Percentiles rank a stretch among this genome's conserved stretches.
These are phyloP conservation scores for Diaporthe aspalathi DNA, from an alignment of 2,329 filamentous ascomycete species.

Conservation along the genomic window DNA sequence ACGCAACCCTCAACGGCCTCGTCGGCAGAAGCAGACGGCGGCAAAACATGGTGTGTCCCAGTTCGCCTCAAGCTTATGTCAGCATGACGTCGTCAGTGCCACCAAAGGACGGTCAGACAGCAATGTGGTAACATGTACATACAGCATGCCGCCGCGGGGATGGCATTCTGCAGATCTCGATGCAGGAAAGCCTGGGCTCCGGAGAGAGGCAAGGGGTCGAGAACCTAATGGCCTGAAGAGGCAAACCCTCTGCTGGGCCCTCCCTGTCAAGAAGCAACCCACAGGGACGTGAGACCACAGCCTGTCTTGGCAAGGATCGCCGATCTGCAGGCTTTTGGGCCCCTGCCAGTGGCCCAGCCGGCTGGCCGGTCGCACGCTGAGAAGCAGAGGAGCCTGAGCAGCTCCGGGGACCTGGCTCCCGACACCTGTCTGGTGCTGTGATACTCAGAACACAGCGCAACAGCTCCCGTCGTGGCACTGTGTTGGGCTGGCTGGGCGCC, in stretches of 20 bases:
- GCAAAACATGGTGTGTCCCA: neutral
- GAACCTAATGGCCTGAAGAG: slow-evolving; percentile 13
- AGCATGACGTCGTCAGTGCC: slow-evolving; percentile 23
- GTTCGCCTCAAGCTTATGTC: slow-evolving; percentile 2
- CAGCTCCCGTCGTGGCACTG: neutral
- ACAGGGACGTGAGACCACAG: slow-evolving; percentile 11
- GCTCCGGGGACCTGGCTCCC: neutral
- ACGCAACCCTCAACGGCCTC: neutral
- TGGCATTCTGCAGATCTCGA: slow-evolving; percentile 29
- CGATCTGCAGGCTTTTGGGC: slow-evolving; percentile 29
- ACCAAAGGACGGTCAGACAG: neutral
- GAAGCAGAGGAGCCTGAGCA: neutral
- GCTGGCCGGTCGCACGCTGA: slow-evolving; percentile 5
- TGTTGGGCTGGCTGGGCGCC: no score
- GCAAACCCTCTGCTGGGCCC: neutral
- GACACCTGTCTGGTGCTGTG: neutral
- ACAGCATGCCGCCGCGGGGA: slow-evolving; percentile 5
- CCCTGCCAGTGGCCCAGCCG: neutral
- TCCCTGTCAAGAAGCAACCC: neutral
- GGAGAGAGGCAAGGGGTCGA: slow-evolving; percentile 7
- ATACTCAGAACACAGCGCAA: neutral
- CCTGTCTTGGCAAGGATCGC: slow-evolving; percentile 32
- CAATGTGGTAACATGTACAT: neutral
- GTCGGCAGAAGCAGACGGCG: slow-evolving; percentile 1
- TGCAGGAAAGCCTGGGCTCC: slow-evolving; percentile 14